These are phyloP conservation scores for Penicillium paneum DNA, from an alignment of 2,329 filamentous ascomycete species.

Conservation along the genomic window DNA sequence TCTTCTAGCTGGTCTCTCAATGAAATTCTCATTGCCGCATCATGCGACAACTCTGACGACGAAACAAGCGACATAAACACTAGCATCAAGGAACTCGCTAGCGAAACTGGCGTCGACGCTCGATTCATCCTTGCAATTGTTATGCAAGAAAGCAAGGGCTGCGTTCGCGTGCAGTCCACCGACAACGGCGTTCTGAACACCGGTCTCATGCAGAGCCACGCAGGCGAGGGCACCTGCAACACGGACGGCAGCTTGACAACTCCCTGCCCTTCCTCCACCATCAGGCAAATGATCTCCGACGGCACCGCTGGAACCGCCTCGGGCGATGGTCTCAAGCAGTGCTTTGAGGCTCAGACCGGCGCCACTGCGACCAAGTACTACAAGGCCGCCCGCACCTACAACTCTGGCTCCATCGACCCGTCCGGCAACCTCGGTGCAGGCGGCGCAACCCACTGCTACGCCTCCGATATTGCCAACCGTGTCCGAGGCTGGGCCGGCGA, in stretches of 20 bases:
- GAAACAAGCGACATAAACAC: slow-evolving; percentile 32
- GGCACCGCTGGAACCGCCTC: slow-evolving; percentile 36
- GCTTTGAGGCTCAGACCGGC: slow-evolving; percentile 28
- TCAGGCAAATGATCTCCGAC: slow-evolving; percentile 41
- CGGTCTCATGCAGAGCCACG: slow-evolving; percentile 37
- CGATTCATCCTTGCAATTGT: slow-evolving; percentile 47
- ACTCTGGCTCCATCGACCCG: slow-evolving; percentile 38
- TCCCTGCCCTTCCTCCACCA: slow-evolving; percentile 27
- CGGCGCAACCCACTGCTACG: slow-evolving; percentile 29
- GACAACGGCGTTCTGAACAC: slow-evolving; percentile 45
- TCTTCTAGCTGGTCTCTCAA: slow-evolving; percentile 15
- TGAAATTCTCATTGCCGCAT: slow-evolving; percentile 8
- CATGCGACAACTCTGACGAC: slow-evolving; percentile 25
- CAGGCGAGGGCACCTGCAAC: slow-evolving; percentile 37
- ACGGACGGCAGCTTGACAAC: slow-evolving; percentile 21
- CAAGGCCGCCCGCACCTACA: slow-evolving; percentile 42
- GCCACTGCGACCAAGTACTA: slow-evolving; percentile 26
- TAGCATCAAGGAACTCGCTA: slow-evolving; percentile 35
- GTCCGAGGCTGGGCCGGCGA: slow-evolving; percentile 26
- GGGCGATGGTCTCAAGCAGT: slow-evolving; percentile 37
- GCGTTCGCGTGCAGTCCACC: slow-evolving; percentile 44
- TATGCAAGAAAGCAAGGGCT: slow-evolving; percentile 48
- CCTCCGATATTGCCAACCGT: slow-evolving; percentile 30
- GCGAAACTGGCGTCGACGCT: slow-evolving; percentile 32
- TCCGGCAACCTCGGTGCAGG: slow-evolving; percentile 32